Evolutionary conservation across 768 basidiomycete species (phyloP).

Genomic region (Lentinula detonsa): DNA sequence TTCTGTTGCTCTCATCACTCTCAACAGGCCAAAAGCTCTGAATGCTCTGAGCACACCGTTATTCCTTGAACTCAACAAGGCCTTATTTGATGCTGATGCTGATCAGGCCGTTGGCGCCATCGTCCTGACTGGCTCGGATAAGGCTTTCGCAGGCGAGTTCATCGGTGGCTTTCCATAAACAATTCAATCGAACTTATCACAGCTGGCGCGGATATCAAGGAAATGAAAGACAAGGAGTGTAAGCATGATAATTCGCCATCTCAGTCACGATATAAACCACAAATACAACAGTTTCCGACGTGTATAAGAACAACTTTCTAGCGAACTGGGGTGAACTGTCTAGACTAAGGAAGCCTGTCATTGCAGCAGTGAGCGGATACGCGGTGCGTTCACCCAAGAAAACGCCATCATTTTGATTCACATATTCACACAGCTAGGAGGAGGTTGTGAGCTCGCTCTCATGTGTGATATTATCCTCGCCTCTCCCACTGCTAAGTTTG

Average conservation of each 20-base stretch:
- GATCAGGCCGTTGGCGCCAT: conserved; percentile 76
- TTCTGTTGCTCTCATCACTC: conserved; percentile 70
- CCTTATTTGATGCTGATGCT: conserved; percentile 61
- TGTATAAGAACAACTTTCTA: conserved; percentile 81
- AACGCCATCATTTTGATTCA: background rate
- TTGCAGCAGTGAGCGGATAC: conserved; percentile 94
- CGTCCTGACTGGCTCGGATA: conserved; percentile 89
- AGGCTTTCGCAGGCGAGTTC: conserved; percentile 83
- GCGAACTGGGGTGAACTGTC: conserved; percentile 76
- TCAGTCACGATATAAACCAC: background rate
- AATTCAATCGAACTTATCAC: background rate
- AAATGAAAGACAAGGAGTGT: conserved; percentile 98
- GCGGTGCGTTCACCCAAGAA: conserved; percentile 49
- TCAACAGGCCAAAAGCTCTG: conserved; percentile 86
- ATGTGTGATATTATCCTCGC: conserved; percentile 96
- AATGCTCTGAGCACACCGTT: conserved; percentile 84
- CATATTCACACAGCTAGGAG: conserved; percentile 65
- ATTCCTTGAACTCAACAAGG: conserved; percentile 76
- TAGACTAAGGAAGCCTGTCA: conserved; percentile 82
- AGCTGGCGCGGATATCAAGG: conserved; percentile 99
- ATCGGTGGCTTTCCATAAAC: background rate
- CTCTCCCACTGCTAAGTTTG: conserved; percentile 85
- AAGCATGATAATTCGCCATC: conserved; percentile 18
- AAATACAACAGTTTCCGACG: conserved; percentile 61
- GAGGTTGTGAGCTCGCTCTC: conserved; percentile 94